Conservation (phyloP, 768 basidiomycete genomes). For the Cyclocybe aegerita region DNA sequence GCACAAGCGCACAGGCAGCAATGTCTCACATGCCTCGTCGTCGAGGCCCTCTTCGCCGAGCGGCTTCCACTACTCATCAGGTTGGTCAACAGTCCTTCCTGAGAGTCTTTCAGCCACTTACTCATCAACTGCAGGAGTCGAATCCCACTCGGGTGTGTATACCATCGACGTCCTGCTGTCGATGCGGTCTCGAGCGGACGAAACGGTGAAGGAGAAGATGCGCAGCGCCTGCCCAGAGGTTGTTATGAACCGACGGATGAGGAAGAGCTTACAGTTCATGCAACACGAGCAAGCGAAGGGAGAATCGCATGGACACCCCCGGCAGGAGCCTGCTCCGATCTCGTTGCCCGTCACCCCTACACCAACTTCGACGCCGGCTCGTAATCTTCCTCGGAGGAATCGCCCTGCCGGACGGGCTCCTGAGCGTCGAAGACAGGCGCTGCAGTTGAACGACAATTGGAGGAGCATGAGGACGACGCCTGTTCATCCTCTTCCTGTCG, state of each 20-base stretch:
- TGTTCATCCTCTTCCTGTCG: conserved; percentile 2
- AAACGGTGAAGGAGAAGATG: conserved; percentile 21
- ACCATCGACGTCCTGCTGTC: conserved; percentile 13
- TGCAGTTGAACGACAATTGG: conserved; percentile 7
- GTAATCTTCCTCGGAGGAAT: conserved; percentile 8
- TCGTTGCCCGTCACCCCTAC: not conserved
- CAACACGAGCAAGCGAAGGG: conserved; percentile 2
- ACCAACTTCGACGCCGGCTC: not conserved
- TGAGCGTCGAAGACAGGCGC: conserved; percentile 9
- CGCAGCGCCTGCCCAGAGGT: conserved; percentile 24
- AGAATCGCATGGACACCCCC: too few species aligned
- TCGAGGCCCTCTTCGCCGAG: not conserved
- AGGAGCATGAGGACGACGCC: not conserved
- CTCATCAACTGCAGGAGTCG: not conserved
- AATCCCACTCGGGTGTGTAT: conserved; percentile 10
- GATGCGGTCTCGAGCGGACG: conserved; percentile 18
- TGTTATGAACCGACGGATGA: conserved; percentile 30
- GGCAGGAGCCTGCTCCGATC: too few species aligned
- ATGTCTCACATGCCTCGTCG: conserved; percentile 1
- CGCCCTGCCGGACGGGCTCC: conserved; percentile 9
- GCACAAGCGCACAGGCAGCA: conserved; percentile 8
- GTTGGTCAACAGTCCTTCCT: not conserved
- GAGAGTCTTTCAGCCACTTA: not conserved
- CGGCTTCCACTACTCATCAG: too few species aligned
- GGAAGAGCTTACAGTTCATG: conserved; percentile 27